Evolutionary conservation across 2,329 filamentous ascomycete genomes (phyloP).

Genomic region (Coleophoma cylindrospora): DNA sequence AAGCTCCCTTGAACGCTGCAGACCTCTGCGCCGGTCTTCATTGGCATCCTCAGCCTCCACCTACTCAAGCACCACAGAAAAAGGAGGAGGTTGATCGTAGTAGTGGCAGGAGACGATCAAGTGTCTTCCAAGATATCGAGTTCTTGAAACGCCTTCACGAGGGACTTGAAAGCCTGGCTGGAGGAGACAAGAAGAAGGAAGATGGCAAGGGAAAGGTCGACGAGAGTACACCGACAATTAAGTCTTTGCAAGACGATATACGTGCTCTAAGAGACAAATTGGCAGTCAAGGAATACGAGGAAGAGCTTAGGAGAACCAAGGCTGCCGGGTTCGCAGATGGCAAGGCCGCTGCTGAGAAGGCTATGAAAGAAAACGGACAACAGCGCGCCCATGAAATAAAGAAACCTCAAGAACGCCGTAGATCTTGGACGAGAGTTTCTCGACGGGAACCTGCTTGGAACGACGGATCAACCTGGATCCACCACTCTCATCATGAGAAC

Average conservation of each 20-base stretch:
- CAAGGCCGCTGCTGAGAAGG: background rate
- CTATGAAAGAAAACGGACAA: background rate
- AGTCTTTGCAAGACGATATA: background rate
- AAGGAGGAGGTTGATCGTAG: background rate
- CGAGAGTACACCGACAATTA: background rate
- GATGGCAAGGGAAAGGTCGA: background rate
- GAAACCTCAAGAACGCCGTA: background rate
- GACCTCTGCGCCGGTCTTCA: background rate
- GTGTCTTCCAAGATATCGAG: background rate
- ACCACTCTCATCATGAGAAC: background rate
- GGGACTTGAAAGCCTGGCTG: background rate
- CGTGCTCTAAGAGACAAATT: background rate
- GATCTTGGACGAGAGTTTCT: background rate
- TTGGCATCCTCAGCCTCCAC: background rate
- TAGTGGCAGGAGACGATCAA: background rate
- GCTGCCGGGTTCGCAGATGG: background rate
- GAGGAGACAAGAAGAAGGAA: background rate
- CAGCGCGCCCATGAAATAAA: background rate
- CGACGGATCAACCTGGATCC: background rate
- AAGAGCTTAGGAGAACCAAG: background rate
- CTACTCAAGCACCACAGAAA: background rate
- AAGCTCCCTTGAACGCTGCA: background rate
- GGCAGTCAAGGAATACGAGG: background rate
- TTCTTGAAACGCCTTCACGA: background rate
- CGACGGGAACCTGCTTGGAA: background rate